Evolutionary conservation across 2,329 filamentous ascomycete genomes (phyloP).

Genomic region (Colletotrichum lupini): DNA sequence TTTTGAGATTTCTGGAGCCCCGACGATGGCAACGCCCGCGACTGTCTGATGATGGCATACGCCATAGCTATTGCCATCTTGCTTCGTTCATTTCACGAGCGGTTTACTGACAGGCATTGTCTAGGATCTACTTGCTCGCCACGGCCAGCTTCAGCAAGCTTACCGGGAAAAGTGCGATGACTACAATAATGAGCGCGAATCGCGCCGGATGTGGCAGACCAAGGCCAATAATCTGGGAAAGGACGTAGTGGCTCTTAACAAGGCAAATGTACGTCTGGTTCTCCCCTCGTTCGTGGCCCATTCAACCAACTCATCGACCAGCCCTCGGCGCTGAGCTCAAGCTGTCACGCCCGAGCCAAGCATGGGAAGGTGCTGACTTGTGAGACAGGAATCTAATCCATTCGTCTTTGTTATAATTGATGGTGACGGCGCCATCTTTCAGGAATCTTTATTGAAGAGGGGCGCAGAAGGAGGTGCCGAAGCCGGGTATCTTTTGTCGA

Average conservation of each 20-base stretch:
- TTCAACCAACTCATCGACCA: not conserved
- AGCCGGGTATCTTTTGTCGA: slow-evolving; percentile 44
- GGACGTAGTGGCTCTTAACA: slow-evolving; percentile 27
- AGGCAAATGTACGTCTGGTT: slow-evolving; percentile 26
- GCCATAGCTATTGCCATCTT: not conserved
- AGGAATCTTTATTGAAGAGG: slow-evolving; percentile 43
- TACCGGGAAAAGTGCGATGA: slow-evolving; percentile 37
- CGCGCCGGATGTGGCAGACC: slow-evolving; percentile 37
- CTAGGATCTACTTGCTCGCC: slow-evolving; percentile 23
- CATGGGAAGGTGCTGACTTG: not conserved
- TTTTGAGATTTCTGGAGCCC: no score
- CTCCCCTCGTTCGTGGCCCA: not conserved
- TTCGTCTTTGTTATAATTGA: slow-evolving; percentile 49
- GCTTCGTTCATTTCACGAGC: no score
- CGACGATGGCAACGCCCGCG: no score
- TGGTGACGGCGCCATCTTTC: slow-evolving; percentile 49
- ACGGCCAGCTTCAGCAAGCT: slow-evolving; percentile 5
- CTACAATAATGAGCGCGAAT: slow-evolving; percentile 38
- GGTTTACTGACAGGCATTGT: not conserved
- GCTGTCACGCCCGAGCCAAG: no score
- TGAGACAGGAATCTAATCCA: slow-evolving; percentile 43
- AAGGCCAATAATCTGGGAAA: slow-evolving; percentile 26
- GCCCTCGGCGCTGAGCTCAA: no score
- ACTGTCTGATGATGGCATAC: not conserved
- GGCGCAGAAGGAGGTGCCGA: slow-evolving; percentile 47